These are phyloP conservation scores for Candida taoyuanica DNA, from an alignment of 805 yeast genomes.

Conservation along the genomic window DNA sequence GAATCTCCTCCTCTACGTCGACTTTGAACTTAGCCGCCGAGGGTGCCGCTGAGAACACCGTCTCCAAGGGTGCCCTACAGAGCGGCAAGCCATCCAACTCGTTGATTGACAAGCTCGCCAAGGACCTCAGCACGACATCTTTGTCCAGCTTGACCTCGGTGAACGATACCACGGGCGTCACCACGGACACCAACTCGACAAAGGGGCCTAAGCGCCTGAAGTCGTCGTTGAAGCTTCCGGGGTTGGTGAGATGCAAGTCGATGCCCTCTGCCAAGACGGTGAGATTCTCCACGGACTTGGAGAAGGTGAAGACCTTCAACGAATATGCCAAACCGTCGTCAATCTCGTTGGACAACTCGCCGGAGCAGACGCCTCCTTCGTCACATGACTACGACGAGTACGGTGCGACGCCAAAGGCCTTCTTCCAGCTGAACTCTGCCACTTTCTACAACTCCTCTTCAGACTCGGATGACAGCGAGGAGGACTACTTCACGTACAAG, in stretches of 20 bases:
- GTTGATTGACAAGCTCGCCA: constrained; percentile 2
- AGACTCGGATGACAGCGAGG: constrained; percentile 21
- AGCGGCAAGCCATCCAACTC: background rate
- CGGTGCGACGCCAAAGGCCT: constrained; percentile 18
- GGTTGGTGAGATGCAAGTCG: constrained; percentile 36
- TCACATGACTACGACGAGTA: constrained; percentile 5
- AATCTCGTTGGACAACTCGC: constrained; percentile 56
- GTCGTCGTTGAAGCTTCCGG: constrained; percentile 44
- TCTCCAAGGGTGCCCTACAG: no score
- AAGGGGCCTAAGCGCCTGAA: constrained; percentile 25
- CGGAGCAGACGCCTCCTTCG: constrained; percentile 26
- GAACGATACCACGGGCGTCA: constrained; percentile 11
- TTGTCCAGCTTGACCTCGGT: constrained; percentile 12
- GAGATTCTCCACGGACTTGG: constrained; percentile 56
- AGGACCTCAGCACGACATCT: constrained; percentile 12
- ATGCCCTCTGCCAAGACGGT: constrained; percentile 55
- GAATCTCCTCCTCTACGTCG: constrained; percentile 21
- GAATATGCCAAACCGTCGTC: constrained; percentile 57
- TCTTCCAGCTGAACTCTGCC: constrained; percentile 20
- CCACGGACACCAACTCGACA: constrained; percentile 6
- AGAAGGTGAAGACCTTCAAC: constrained; percentile 60
- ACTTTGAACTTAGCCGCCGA: constrained; percentile 15
- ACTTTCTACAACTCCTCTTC: constrained; percentile 16
- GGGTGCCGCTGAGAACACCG: background rate
- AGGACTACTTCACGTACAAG: constrained; percentile 19